phyloP scores from a whole-genome alignment of 2,329 filamentous ascomycete genomes.

The Stachybotrys chlorohalonatus region DNA sequence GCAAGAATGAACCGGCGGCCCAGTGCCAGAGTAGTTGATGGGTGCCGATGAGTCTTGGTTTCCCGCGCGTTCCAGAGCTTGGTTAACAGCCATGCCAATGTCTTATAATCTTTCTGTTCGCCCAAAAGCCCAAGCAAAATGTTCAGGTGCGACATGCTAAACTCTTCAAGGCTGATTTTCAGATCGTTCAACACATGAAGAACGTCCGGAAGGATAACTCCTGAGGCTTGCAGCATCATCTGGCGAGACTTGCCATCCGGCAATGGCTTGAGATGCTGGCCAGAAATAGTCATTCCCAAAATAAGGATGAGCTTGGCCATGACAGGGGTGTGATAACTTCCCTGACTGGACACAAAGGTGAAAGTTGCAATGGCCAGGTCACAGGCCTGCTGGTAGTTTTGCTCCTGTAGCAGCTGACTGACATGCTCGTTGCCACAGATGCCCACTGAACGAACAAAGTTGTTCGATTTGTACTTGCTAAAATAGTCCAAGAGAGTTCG shows the following conservation, averaged over 20 bases:
- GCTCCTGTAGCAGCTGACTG: slow-evolving; percentile 14
- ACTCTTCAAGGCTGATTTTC: slow-evolving; percentile 31
- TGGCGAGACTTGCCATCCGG: slow-evolving; percentile 23
- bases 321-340: slow-evolving; percentile 15
- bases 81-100: slow-evolving; percentile 25
- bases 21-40: slow-evolving; percentile 6
- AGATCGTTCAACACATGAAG: slow-evolving; percentile 26
- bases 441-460: slow-evolving; percentile 25
- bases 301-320: slow-evolving; percentile 24
- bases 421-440: slow-evolving; percentile 21
- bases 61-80: slow-evolving; percentile 20
- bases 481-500: slow-evolving; percentile 22
- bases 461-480: slow-evolving; percentile 19
- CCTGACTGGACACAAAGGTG: slow-evolving; percentile 21
- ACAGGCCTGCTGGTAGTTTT: slow-evolving; percentile 19
- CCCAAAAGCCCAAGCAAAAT: slow-evolving; percentile 31
- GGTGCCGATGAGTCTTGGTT: slow-evolving; percentile 7
- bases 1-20: slow-evolving; percentile 11
- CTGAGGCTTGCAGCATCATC: slow-evolving; percentile 28
- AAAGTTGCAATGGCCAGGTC: slow-evolving; percentile 22
- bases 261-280: slow-evolving; percentile 24
- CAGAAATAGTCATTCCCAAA: slow-evolving; percentile 21
- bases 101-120: slow-evolving; percentile 33
- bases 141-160: slow-evolving; percentile 30
- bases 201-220: slow-evolving; percentile 28